A percentile compares a stretch with the other conserved stretches of the same genome.
phyloP scores from a whole-genome alignment of 371 early-diverging fungal species.

The Batrachochytrium dendrobatidis region DNA sequence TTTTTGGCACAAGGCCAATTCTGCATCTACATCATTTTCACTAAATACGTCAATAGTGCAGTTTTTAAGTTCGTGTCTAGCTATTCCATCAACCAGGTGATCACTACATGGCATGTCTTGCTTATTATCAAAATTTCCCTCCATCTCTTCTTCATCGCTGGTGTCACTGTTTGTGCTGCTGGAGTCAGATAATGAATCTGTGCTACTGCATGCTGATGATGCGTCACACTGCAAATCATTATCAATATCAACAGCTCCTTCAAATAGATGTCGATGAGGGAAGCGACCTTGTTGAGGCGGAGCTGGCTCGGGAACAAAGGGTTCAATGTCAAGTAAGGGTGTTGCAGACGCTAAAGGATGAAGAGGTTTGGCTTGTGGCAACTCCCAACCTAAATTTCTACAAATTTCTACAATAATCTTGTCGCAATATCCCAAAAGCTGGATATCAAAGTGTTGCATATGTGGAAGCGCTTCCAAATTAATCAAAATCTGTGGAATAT shows the following conservation, averaged over 20 bases:
- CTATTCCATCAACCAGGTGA: too few relatives aligned
- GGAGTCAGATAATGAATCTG: too few relatives aligned
- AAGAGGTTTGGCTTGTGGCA: neutral
- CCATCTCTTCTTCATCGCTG: too few relatives aligned
- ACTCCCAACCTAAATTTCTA: constrained; percentile 59
- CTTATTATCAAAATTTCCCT: too few relatives aligned
- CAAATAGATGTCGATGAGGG: constrained; percentile 14
- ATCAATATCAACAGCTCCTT: constrained; percentile 15
- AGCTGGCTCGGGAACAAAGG: neutral
- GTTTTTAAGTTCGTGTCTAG: too few relatives aligned
- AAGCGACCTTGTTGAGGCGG: constrained; percentile 3
- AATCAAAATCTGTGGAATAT: constrained; percentile 84
- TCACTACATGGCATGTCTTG: too few relatives aligned
- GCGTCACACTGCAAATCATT: too few relatives aligned
- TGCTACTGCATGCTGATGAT: too few relatives aligned
- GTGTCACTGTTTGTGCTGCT: too few relatives aligned
- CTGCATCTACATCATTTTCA: too few relatives aligned
- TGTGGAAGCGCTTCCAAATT: constrained; percentile 73
- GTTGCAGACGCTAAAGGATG: neutral
- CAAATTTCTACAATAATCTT: constrained; percentile 74
- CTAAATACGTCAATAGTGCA: too few relatives aligned
- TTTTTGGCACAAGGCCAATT: too few relatives aligned
- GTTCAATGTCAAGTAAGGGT: neutral
- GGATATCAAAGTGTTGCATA: constrained; percentile 78
- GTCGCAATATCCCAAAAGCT: constrained; percentile 82